Percentiles rank a stretch among this genome's conserved stretches.
phyloP scores from a whole-genome alignment of 805 yeast genomes.

The Dipodascus albidus region DNA sequence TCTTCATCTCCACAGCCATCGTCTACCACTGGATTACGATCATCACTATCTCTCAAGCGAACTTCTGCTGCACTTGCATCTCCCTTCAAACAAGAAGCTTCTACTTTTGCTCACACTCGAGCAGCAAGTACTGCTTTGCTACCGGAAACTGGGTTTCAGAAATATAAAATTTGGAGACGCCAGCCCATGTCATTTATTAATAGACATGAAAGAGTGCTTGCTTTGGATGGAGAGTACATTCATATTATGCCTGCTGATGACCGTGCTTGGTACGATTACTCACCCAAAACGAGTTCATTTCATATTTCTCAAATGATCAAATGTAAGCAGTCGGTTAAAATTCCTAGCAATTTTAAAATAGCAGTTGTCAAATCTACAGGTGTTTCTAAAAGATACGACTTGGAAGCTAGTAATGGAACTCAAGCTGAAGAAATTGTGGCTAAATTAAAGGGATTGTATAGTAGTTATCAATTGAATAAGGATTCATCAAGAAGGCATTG shows the following conservation, averaged over 20 bases:
- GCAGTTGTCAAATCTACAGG: constrained; percentile 58
- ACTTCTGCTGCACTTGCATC: not conserved
- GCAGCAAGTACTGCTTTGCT: constrained; percentile 6
- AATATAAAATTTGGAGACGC: constrained; percentile 81
- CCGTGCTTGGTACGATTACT: constrained; percentile 52
- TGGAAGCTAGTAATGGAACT: constrained; percentile 55
- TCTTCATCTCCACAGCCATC: constrained; percentile 8
- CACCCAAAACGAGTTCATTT: constrained; percentile 73
- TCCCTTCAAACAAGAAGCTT: constrained; percentile 3
- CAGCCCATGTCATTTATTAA: constrained; percentile 76
- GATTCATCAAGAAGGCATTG: not conserved
- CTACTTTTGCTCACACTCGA: constrained; percentile 1
- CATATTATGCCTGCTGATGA: constrained; percentile 83
- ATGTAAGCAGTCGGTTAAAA: constrained; percentile 65
- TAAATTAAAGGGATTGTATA: constrained; percentile 31
- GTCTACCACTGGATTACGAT: not conserved
- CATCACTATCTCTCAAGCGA: constrained; percentile 9
- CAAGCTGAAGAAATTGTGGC: constrained; percentile 68
- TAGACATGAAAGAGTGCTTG: constrained; percentile 70
- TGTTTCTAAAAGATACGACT: constrained; percentile 64
- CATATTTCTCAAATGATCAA: constrained; percentile 68
- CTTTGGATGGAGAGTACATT: constrained; percentile 89
- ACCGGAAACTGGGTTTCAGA: constrained; percentile 44
- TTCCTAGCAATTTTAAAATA: constrained; percentile 71
- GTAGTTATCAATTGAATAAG: not conserved